These are phyloP conservation scores for sorghum (Sorghum bicolor) DNA, from an alignment of 176 grass and related monocot genomes.

Conservation along the genomic window DNA sequence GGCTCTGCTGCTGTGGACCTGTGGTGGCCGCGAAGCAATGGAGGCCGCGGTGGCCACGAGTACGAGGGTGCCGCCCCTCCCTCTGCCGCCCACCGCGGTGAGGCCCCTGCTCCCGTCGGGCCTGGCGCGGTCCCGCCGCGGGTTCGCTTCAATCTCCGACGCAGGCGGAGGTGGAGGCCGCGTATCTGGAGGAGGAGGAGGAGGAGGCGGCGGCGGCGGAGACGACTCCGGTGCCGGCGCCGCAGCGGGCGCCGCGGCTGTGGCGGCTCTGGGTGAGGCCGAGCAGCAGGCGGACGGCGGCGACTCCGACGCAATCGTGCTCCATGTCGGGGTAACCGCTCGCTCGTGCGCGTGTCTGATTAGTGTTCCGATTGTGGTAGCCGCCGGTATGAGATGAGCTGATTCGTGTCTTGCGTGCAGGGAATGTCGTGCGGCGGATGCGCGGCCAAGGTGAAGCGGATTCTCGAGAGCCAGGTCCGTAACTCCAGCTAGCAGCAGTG, in stretches of 20 bases:
- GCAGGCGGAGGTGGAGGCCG: constrained; percentile 24
- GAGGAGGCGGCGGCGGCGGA: neutral
- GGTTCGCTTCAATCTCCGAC: constrained; percentile 23
- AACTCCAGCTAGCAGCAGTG: neutral
- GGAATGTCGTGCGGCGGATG: constrained; percentile 89
- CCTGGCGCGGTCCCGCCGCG: neutral
- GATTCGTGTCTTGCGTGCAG: constrained; percentile 28
- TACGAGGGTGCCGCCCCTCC: neutral
- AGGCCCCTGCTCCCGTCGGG: neutral
- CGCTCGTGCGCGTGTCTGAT: neutral
- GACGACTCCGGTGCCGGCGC: constrained; percentile 19
- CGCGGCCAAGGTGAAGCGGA: constrained; percentile 63
- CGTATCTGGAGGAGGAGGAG: neutral
- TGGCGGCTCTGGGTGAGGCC: constrained; percentile 31
- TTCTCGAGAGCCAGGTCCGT: constrained; percentile 76
- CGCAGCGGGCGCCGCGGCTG: constrained; percentile 21
- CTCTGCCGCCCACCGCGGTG: neutral
- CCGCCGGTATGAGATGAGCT: neutral
- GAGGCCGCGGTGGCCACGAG: constrained; percentile 24
- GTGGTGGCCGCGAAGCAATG: constrained; percentile 19
- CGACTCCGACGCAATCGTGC: constrained; percentile 58
- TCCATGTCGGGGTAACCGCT: constrained; percentile 63
- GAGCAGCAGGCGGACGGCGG: constrained; percentile 16
- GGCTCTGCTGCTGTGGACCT: neutral
- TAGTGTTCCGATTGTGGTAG: neutral